Evolutionary conservation across 1,284 basidiomycete species (phyloP).

Genomic region (Apiotrichum akiyoshidainum): DNA sequence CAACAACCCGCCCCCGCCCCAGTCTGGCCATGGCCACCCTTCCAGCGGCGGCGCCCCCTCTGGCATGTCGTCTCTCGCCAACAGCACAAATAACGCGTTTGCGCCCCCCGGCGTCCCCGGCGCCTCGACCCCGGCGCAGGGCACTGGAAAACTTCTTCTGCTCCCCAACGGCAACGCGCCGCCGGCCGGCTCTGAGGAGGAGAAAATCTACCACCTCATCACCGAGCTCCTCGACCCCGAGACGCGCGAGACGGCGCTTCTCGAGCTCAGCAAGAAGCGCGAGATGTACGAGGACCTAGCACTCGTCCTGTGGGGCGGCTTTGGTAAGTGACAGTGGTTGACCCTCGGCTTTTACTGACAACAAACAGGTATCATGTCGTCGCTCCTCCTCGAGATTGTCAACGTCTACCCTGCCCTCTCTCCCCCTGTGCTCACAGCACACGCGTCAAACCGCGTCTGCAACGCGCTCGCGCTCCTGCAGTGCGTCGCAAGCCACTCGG

Average conservation of each 20-base stretch:
- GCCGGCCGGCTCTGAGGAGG: slow-evolving; percentile 51
- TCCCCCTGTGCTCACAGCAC: slow-evolving; percentile 93
- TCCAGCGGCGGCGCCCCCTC: slow-evolving; percentile 8
- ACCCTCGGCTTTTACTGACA: neutral
- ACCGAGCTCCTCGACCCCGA: slow-evolving; percentile 55
- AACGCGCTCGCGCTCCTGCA: slow-evolving; percentile 96
- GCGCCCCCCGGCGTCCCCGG: slow-evolving; percentile 11
- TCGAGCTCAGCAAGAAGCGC: slow-evolving; percentile 97
- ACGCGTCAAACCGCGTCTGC: slow-evolving; percentile 98
- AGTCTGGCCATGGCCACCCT: slow-evolving; percentile 7
- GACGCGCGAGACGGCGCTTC: slow-evolving; percentile 77
- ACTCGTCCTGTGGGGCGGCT: slow-evolving; percentile 97
- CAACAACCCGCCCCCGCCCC: slow-evolving; percentile 51
- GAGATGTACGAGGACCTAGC: slow-evolving; percentile 99
- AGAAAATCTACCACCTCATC: slow-evolving; percentile 56
- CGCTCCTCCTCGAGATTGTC: slow-evolving; percentile 94
- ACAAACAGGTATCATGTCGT: slow-evolving; percentile 89
- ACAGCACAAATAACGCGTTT: neutral
- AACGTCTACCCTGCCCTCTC: slow-evolving; percentile 95
- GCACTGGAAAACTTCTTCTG: slow-evolving; percentile 45
- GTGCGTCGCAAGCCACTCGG: slow-evolving; percentile 93
- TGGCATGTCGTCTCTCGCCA: slow-evolving; percentile 5
- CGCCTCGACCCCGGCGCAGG: slow-evolving; percentile 12
- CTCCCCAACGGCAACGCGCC: slow-evolving; percentile 46
- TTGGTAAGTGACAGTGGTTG: slow-evolving; percentile 63